Conservation (phyloP, 345 rosid genomes). For the Syzygium aqueum region DNA sequence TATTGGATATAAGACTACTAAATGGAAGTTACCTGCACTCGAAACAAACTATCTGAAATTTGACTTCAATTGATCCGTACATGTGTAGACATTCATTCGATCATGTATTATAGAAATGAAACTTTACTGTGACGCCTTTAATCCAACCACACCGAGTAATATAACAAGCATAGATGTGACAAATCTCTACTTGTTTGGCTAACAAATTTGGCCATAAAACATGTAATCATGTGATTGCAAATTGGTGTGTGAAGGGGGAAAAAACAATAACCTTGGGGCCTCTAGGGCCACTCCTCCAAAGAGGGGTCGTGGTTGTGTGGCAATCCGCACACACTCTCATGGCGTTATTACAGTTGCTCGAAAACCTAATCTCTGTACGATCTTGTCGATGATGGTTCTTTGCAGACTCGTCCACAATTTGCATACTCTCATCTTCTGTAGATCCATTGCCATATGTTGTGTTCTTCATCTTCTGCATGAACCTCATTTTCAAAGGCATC, state of each 20-base stretch:
- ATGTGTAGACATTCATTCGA: background rate
- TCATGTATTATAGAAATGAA: background rate
- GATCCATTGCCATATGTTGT: background rate
- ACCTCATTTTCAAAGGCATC: slow-evolving; percentile 40
- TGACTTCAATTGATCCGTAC: background rate
- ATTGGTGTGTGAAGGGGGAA: background rate
- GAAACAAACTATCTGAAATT: background rate
- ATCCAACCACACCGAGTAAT: background rate
- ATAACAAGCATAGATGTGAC: background rate
- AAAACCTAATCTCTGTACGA: background rate
- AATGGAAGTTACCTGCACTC: background rate
- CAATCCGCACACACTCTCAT: slow-evolving; percentile 51
- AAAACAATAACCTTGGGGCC: slow-evolving; percentile 45
- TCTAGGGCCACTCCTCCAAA: slow-evolving; percentile 64
- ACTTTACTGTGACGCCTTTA: background rate
- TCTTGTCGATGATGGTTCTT: background rate
- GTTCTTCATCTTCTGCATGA: slow-evolving; percentile 26
- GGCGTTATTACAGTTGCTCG: background rate
- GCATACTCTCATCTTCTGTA: background rate
- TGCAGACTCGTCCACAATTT: background rate
- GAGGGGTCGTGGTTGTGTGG: slow-evolving; percentile 55
- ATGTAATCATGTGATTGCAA: background rate
- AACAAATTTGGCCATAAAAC: background rate
- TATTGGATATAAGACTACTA: background rate
- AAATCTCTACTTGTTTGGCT: background rate